Evolutionary conservation across 2,329 filamentous ascomycete genomes (phyloP), one percentile per base, ranked within the genome.

Genomic region (Colletotrichum navitas): DNA sequence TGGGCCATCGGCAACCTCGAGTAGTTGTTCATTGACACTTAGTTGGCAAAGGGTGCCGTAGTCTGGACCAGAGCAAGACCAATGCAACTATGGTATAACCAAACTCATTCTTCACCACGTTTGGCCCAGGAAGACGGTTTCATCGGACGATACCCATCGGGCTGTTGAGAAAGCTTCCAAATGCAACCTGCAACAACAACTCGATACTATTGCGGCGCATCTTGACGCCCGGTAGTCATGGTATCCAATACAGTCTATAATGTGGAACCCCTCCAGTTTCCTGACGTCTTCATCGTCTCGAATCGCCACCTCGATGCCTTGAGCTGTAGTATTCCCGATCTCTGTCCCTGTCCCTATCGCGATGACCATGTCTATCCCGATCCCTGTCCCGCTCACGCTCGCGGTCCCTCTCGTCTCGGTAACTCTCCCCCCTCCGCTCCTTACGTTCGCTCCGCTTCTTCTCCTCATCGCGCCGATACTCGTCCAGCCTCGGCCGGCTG

Each of bases 401-500:
- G 26, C 81, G 78, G 58, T 85, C 82, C 43, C 80, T 79, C 74
- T 84, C 84, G 71, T 84, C 82, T 71, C 80, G 79, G 24, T 83
- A 80, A 60, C 77, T 76, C 55, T 80, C 80, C 47, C 77, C 68
- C 39, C 72, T 66, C 24, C 76, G 68, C 34, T 83, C 81, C 21
- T 79, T 79, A 61, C 79, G 78, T 62, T 78, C 80, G 66, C 81
- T 81, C 64, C 79, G 81, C 75, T 80, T 77, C 71, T 81, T 80
- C 52, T 82, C 81, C 66, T 72, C 64, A 26, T 72, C 81, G 76
- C 73, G 56, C 70, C 76, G 80, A 70, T 89, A 89, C 60, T 89
- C 86, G 32, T 86, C 82, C 16, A 89, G 77, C 52, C 85, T 81
- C 16, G 85, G 85, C 12, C 83, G 80, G 60, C 81, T 78, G 26